phyloP scores from a whole-genome alignment of 345 rosid species.

The Heritiera fomes region DNA sequence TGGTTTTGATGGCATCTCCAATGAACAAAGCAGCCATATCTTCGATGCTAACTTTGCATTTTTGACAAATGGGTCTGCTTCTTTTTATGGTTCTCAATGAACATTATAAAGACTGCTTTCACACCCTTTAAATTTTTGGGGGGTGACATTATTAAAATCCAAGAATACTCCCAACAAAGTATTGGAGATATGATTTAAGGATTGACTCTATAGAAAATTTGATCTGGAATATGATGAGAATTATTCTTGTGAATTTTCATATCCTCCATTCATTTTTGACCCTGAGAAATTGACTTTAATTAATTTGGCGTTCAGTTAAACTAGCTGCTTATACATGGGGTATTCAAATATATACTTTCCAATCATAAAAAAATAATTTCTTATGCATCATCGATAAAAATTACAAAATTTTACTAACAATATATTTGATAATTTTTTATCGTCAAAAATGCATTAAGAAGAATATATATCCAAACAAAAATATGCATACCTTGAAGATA shows the following conservation, averaged over 20 bases:
- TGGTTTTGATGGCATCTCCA: neutral
- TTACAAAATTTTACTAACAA: too few species aligned
- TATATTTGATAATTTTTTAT: too few species aligned
- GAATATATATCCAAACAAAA: too few species aligned
- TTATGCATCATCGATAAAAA: too few species aligned
- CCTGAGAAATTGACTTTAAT: neutral
- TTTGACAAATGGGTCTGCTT: neutral
- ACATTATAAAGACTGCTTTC: neutral
- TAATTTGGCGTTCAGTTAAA: neutral
- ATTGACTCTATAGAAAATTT: neutral
- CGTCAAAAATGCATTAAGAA: too few species aligned
- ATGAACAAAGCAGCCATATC: neutral
- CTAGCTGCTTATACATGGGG: neutral
- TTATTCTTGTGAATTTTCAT: neutral
- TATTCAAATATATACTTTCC: neutral
- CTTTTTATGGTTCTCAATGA: slow-evolving; percentile 7
- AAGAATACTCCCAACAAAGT: slow-evolving; percentile 11
- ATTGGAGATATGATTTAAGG: slow-evolving; percentile 11
- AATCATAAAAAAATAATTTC: too few species aligned
- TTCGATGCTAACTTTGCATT: neutral
- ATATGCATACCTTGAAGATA: too few species aligned
- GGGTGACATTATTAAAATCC: slow-evolving; percentile 6
- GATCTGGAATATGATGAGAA: neutral
- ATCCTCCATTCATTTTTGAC: neutral
- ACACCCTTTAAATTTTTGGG: neutral